Base-by-base conservation (phyloP, 768 basidiomycete species). In the Sarcodon aspratus region DNA sequence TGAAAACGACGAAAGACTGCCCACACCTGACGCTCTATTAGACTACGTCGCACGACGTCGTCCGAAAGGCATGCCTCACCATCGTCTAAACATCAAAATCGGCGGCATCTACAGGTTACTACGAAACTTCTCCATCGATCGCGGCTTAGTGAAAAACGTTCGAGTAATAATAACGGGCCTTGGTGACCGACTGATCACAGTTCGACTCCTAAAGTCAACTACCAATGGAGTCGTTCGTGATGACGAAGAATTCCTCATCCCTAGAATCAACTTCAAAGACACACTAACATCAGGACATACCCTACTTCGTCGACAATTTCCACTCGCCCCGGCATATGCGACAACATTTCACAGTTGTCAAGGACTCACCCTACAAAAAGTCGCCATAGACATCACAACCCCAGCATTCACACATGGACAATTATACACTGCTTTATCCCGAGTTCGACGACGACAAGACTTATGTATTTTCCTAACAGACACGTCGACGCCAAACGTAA, bases 131-230 rank as follows among this genome's bases (percentile, higher is more conserved):
- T 63, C 66, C 0, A 48, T 66, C 1, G 63, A 68, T 7, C 52
- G 54, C 1, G 69, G 69, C 0, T 52, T 71, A 17, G 69, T 70
- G 6, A 70, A 71, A 54, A 73, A 71, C 55, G 59, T 62, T 0
- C 54, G 66, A 2, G 67, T 69, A 5, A 52, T 70, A 6, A 54
- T 71, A 1, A 50, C 52, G 1, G 56, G 60, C 18, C 40, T 69
- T 1, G 63, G 65, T 9, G 18, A 48, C 1, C 52, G 52, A 1
- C 47, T 61, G 17, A 46, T 61, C 11, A 55, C 57, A 7, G 58
- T 61, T 17, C 56, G 59, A 17, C 44, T 63, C 33, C 46, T 63
- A 32, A 57, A 59, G 6, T 50, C 48, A 6, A 44, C 49, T 36
- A 51, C 50, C 15, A n/a, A n/a, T n/a, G 50, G 50, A 13, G 56